These are phyloP conservation scores for Melocanna baccifera DNA, from an alignment of 176 grass and related monocot genomes.

Conservation along the genomic window DNA sequence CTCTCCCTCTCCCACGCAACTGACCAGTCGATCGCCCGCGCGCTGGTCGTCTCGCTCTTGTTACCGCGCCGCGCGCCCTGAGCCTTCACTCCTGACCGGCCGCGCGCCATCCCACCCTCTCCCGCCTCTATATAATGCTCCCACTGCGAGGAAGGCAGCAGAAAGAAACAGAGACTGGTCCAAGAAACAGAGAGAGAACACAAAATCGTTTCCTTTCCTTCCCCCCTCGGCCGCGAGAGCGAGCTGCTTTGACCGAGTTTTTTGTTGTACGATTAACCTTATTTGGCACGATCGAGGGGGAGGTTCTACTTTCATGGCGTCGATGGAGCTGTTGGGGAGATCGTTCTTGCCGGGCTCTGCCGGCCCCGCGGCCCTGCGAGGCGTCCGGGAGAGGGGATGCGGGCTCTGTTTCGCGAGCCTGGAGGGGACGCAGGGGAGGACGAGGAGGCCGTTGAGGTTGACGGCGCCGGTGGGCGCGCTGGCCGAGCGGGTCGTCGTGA, in stretches of 20 bases:
- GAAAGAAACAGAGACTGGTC: background rate
- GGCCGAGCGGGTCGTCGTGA: constrained; percentile 19
- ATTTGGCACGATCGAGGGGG: background rate
- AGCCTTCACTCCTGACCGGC: background rate
- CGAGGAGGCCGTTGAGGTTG: background rate
- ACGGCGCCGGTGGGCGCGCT: constrained; percentile 36
- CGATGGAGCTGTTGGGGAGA: constrained; percentile 17
- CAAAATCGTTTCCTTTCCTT: background rate
- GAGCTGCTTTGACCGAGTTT: background rate
- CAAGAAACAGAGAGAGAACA: background rate
- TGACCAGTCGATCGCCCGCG: background rate
- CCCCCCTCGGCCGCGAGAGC: background rate
- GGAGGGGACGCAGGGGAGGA: background rate
- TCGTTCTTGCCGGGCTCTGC: background rate
- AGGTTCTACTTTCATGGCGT: constrained; percentile 7
- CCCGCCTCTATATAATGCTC: constrained; percentile 15
- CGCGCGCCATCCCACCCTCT: background rate
- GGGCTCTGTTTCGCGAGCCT: constrained; percentile 11
- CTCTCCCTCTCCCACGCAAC: background rate
- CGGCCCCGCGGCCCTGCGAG: background rate
- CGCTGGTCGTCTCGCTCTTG: background rate
- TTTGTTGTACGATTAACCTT: background rate
- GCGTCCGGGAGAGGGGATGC: background rate
- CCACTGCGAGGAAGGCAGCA: background rate
- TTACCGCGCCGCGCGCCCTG: background rate